These are phyloP conservation scores for Beauveria rudraprayagi DNA, from an alignment of 2,329 filamentous ascomycete species.

Conservation along the genomic window DNA sequence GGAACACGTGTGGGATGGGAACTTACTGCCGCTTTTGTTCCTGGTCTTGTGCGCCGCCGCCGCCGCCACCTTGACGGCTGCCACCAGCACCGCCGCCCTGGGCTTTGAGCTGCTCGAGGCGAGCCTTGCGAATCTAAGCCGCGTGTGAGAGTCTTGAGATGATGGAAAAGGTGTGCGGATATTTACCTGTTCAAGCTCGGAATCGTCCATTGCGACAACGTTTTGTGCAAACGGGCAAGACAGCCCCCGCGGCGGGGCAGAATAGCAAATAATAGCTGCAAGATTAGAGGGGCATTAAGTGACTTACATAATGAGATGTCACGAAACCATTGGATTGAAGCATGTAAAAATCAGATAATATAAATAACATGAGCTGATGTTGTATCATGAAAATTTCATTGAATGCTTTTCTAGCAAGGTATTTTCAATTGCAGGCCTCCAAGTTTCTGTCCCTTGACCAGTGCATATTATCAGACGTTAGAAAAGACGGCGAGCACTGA, in stretches of 20 bases:
- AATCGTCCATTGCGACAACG: slow-evolving; percentile 31
- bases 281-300: slow-evolving; percentile 4
- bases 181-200: slow-evolving; percentile 34
- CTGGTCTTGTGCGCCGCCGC: slow-evolving; percentile 35
- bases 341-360: too few relatives aligned
- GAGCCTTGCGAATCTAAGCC: slow-evolving; percentile 75
- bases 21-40: slow-evolving; percentile 51
- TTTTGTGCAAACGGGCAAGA: slow-evolving; percentile 8
- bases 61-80: slow-evolving; percentile 22
- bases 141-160: not conserved
- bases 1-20: too few relatives aligned
- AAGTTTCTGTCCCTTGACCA: too few relatives aligned
- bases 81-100: slow-evolving; percentile 46
- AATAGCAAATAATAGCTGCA: not conserved
- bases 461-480: too few relatives aligned
- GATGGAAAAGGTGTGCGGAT: not conserved
- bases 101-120: slow-evolving; percentile 86
- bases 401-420: too few relatives aligned
- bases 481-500: too few relatives aligned
- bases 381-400: too few relatives aligned
- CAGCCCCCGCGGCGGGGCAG: slow-evolving; percentile 7
- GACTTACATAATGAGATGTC: not conserved
- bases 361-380: too few relatives aligned
- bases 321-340: not conserved
- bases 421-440: too few relatives aligned